These are phyloP conservation scores for Colletotrichum sp. DNA, from an alignment of 2,329 filamentous ascomycete genomes.

Conservation along the genomic window DNA sequence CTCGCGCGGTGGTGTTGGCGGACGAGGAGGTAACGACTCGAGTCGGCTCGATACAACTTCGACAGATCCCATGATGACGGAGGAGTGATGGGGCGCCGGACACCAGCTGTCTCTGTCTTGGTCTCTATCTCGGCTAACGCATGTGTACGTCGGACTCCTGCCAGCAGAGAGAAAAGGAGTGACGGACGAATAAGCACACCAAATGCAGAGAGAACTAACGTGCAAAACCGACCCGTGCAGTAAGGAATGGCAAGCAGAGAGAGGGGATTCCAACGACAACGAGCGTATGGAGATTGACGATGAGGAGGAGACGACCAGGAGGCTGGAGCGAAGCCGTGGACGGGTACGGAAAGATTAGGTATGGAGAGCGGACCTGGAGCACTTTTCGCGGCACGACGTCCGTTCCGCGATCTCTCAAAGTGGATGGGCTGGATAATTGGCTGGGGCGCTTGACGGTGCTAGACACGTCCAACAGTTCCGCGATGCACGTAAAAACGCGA, in stretches of 20 bases:
- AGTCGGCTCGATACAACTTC: conserved; percentile 45
- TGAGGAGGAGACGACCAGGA: background rate
- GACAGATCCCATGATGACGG: conserved; percentile 44
- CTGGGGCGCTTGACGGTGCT: conserved; percentile 12
- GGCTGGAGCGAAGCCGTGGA: conserved; percentile 1
- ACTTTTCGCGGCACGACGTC: conserved; percentile 3
- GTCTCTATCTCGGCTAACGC: background rate
- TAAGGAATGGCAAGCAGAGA: background rate
- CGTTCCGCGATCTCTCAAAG: background rate
- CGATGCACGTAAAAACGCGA: conserved; percentile 27
- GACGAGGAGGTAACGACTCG: conserved; percentile 61
- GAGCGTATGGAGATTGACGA: conserved; percentile 1
- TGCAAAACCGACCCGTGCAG: conserved; percentile 1
- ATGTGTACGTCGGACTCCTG: conserved; percentile 7
- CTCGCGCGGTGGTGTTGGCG: conserved; percentile 72
- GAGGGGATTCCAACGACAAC: conserved; percentile 5
- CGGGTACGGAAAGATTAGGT: background rate
- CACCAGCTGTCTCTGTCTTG: background rate
- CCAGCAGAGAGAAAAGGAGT: background rate
- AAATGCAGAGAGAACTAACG: background rate
- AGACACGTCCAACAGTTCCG: conserved; percentile 21
- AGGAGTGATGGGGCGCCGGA: conserved; percentile 9
- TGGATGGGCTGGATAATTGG: conserved; percentile 14
- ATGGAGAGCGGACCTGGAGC: background rate
- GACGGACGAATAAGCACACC: background rate